Conservation (phyloP, 768 basidiomycete genomes). For the Piloderma croceum region DNA sequence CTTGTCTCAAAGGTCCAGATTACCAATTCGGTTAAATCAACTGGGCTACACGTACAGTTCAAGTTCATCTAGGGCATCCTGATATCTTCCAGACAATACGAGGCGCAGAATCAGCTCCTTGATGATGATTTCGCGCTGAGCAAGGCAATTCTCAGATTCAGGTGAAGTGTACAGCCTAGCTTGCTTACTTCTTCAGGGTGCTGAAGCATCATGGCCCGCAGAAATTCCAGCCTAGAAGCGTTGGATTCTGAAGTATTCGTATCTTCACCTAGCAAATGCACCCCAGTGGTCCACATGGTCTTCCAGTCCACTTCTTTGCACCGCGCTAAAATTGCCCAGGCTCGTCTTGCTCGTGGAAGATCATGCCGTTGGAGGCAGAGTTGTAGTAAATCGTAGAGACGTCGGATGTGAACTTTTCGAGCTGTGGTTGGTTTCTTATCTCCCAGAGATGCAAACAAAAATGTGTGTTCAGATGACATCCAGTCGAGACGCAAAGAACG, state of each 20-base stretch:
- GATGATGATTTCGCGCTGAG: conserved; percentile 68
- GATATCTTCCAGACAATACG: conserved; percentile 49
- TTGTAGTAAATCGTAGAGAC: conserved; percentile 70
- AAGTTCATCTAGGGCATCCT: conserved; percentile 76
- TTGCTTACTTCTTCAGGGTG: conserved; percentile 55
- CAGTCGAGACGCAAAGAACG: too few species aligned
- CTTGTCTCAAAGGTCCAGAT: conserved; percentile 32
- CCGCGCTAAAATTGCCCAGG: conserved; percentile 69
- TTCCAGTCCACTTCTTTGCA: conserved; percentile 79
- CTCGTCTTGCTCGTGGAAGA: conserved; percentile 53
- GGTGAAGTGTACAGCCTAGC: conserved; percentile 2
- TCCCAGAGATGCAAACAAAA: conserved; percentile 59
- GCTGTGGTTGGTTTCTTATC: conserved; percentile 45
- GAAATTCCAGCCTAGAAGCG: conserved; percentile 47
- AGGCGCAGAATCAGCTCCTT: conserved; percentile 70
- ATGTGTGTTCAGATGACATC: conserved; percentile 44
- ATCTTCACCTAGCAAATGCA: conserved; percentile 45
- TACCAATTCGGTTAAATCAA: conserved; percentile 1
- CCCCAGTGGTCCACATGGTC: conserved; percentile 62
- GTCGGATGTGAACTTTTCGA: conserved; percentile 67
- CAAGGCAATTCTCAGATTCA: conserved; percentile 2
- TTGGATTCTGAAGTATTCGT: conserved; percentile 21
- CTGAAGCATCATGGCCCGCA: conserved; percentile 69
- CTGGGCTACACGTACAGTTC: conserved; percentile 60
- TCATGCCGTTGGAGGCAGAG: conserved; percentile 66